Conservation (phyloP, 768 basidiomycete genomes). For the Russula virescens region DNA sequence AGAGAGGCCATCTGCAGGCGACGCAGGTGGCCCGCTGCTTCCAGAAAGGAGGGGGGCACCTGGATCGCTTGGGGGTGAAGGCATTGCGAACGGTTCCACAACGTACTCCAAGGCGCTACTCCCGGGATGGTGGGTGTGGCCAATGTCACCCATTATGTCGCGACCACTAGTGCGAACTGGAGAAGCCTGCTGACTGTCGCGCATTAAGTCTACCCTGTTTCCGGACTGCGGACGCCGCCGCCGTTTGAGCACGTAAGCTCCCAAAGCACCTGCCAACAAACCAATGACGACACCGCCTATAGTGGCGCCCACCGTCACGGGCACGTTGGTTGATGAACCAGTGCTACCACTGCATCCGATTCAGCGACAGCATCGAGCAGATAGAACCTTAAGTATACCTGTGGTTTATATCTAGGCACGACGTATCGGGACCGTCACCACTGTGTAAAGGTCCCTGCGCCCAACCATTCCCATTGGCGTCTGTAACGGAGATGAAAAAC, state of each 20-base stretch:
- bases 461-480: slow-evolving; percentile 48
- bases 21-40: background rate
- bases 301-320: slow-evolving; percentile 21
- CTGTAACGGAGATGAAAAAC: slow-evolving; percentile 52
- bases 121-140: background rate
- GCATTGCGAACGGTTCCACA: slow-evolving; percentile 24
- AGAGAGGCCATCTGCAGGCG: slow-evolving; percentile 10
- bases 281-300: slow-evolving; percentile 27
- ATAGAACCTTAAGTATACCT: background rate
- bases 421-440: slow-evolving; percentile 38
- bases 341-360: background rate
- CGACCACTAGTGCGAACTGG: background rate
- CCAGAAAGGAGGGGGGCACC: background rate
- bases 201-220: background rate
- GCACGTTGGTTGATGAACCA: background rate
- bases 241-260: slow-evolving; percentile 5
- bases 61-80: slow-evolving; percentile 5
- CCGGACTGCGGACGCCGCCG: background rate
- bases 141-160: slow-evolving; percentile 1
- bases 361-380: background rate
- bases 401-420: slow-evolving; percentile 35
- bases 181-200: background rate
- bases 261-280: slow-evolving; percentile 25
- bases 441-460: slow-evolving; percentile 54
- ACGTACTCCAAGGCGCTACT: slow-evolving; percentile 7